Conservation (phyloP, 345 rosid genomes). For the Hypericum androsaemum region DNA sequence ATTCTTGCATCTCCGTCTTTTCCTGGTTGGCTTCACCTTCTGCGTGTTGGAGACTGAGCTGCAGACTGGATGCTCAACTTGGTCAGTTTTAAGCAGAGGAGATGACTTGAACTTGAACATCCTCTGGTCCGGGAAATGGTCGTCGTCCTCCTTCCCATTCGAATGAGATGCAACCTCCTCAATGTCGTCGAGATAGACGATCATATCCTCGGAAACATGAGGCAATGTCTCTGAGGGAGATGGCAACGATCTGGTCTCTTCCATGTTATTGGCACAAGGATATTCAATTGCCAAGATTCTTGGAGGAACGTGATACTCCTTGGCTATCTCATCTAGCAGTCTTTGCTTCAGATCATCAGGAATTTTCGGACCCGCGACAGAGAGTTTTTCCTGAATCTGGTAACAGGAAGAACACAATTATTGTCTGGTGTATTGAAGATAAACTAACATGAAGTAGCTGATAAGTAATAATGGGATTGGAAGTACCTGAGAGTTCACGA, state of each 20-base stretch:
- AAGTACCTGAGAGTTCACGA: slow-evolving; percentile 59
- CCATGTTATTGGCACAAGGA: slow-evolving; percentile 15
- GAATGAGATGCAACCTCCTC: slow-evolving; percentile 36
- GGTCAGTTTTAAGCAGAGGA: neutral
- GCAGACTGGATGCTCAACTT: slow-evolving; percentile 4
- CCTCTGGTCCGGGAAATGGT: slow-evolving; percentile 34
- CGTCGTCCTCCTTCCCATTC: slow-evolving; percentile 14
- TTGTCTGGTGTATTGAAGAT: neutral
- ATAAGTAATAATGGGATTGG: neutral
- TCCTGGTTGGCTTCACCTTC: slow-evolving; percentile 11
- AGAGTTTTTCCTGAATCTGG: slow-evolving; percentile 52
- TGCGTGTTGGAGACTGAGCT: slow-evolving; percentile 14
- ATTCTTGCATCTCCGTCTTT: slow-evolving; percentile 30
- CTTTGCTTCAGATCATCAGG: slow-evolving; percentile 40
- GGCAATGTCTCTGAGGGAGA: slow-evolving; percentile 36
- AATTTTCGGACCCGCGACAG: slow-evolving; percentile 17
- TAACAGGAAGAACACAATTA: neutral
- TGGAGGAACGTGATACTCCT: slow-evolving; percentile 27
- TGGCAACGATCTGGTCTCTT: too few species aligned
- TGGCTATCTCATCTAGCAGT: slow-evolving; percentile 45
- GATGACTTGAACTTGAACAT: slow-evolving; percentile 46
- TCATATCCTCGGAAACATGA: slow-evolving; percentile 21
- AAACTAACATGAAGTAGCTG: neutral
- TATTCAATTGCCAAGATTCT: slow-evolving; percentile 50
- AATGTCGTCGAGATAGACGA: slow-evolving; percentile 43